Conservation (phyloP, 2,329 filamentous ascomycete species). For the Neocucurbitaria cava region DNA sequence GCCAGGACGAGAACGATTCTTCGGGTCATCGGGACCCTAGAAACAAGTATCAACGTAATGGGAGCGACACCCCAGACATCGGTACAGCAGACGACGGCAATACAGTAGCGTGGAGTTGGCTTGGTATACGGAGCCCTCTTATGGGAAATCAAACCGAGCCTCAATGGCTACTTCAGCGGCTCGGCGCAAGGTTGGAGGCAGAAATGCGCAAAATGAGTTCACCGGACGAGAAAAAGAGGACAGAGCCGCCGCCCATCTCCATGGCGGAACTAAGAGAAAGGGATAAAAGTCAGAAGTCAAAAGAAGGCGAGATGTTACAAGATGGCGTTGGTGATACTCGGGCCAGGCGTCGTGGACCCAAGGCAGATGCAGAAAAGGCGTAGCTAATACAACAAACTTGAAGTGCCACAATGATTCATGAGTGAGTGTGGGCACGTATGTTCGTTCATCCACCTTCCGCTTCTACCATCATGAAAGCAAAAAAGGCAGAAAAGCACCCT, state of each 20-base stretch:
- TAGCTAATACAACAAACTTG: not conserved
- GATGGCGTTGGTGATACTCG: constrained; percentile 16
- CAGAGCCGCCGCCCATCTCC: constrained; percentile 41
- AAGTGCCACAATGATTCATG: no score
- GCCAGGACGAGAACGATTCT: constrained; percentile 50
- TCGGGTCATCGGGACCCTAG: constrained; percentile 45
- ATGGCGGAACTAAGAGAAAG: constrained; percentile 34
- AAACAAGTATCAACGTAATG: constrained; percentile 22
- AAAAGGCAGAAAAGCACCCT: no score
- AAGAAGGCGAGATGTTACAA: constrained; percentile 12
- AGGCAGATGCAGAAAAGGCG: constrained; percentile 7
- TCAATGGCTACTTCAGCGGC: constrained; percentile 74
- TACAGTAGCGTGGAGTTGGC: constrained; percentile 76
- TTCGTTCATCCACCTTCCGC: no score
- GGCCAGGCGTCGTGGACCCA: constrained; percentile 6
- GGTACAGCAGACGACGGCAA: constrained; percentile 41
- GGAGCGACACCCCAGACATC: constrained; percentile 35
- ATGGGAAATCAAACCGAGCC: constrained; percentile 73
- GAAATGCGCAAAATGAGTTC: constrained; percentile 44
- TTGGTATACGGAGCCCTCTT: constrained; percentile 71
- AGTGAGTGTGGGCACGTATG: no score
- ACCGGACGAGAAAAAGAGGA: constrained; percentile 16
- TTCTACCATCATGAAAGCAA: no score
- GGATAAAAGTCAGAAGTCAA: constrained; percentile 2
- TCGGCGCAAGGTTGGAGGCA: constrained; percentile 63